These are phyloP conservation scores for Centrapalus pauciflorus DNA, from an alignment of 129 eudicot genomes.

Conservation along the genomic window DNA sequence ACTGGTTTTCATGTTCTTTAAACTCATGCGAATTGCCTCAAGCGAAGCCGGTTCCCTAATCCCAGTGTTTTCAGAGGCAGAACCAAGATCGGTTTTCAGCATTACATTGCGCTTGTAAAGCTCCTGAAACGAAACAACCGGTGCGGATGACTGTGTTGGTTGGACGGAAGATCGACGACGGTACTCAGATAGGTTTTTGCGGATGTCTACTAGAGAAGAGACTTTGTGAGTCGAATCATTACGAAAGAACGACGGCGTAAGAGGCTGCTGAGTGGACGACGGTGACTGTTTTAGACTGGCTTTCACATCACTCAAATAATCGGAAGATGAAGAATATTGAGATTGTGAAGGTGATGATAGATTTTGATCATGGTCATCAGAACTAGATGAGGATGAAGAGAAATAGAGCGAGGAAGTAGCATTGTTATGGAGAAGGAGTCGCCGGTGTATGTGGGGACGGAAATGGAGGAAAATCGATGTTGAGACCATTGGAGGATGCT, in stretches of 20 bases:
- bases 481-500: constrained; percentile 40
- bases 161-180: constrained; percentile 31
- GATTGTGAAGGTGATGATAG: background rate
- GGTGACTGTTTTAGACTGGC: constrained; percentile 31
- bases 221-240: constrained; percentile 10
- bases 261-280: constrained; percentile 20
- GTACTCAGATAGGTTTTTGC: constrained; percentile 40
- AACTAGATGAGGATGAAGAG: constrained; percentile 36
- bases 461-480: constrained; percentile 41
- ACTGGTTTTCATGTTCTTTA: constrained; percentile 2
- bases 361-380: constrained; percentile 19
- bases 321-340: constrained; percentile 11
- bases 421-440: background rate
- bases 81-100: background rate
- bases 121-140: constrained; percentile 32
- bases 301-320: constrained; percentile 36
- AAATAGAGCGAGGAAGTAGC: constrained; percentile 5
- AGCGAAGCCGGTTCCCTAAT: background rate
- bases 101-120: constrained; percentile 20
- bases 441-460: constrained; percentile 18
- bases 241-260: constrained; percentile 2
- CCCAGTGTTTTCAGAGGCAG: background rate
- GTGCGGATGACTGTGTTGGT: constrained; percentile 11
- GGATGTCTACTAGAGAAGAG: constrained; percentile 28
- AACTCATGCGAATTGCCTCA: constrained; percentile 27